Percentiles rank a stretch among this genome's conserved stretches.
These are phyloP conservation scores for Holtermannia corniformis DNA, from an alignment of 768 basidiomycete species.

Conservation along the genomic window DNA sequence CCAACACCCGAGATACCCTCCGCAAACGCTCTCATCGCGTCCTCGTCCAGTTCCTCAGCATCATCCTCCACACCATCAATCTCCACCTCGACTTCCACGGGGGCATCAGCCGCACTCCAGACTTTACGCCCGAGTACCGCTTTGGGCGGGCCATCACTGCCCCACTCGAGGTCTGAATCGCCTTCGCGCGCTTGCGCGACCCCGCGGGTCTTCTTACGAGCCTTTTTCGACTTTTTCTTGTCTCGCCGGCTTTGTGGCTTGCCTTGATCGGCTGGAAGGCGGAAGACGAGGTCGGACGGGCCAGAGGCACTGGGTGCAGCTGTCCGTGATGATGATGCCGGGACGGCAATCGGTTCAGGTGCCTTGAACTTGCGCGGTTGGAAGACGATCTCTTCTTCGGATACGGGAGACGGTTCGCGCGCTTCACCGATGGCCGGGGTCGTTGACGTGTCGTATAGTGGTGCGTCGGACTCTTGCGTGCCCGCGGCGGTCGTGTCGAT, in stretches of 20 bases:
- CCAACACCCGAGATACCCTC: slow-evolving; percentile 7
- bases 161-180: slow-evolving; percentile 40
- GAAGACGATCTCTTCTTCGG: slow-evolving; percentile 37
- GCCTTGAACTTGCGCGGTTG: slow-evolving; percentile 22
- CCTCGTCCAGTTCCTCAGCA: slow-evolving; percentile 8
- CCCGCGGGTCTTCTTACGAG: slow-evolving; percentile 1
- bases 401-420: background rate
- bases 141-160: slow-evolving; percentile 35
- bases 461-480: background rate
- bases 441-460: slow-evolving; percentile 12
- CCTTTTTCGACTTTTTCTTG: slow-evolving; percentile 10
- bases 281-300: background rate
- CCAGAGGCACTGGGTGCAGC: background rate
- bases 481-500: slow-evolving; percentile 20
- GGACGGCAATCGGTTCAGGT: slow-evolving; percentile 30
- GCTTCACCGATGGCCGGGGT: slow-evolving; percentile 6
- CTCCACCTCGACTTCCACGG: background rate
- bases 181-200: slow-evolving; percentile 4
- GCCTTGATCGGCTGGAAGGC: slow-evolving; percentile 1
- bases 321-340: background rate
- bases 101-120: background rate
- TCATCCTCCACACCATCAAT: slow-evolving; percentile 10
- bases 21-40: slow-evolving; percentile 10
- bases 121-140: slow-evolving; percentile 9
- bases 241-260: slow-evolving; percentile 21